phyloP scores from a whole-genome alignment of 352 stramenopile genomes.

The Globisporangium spiculum region DNA sequence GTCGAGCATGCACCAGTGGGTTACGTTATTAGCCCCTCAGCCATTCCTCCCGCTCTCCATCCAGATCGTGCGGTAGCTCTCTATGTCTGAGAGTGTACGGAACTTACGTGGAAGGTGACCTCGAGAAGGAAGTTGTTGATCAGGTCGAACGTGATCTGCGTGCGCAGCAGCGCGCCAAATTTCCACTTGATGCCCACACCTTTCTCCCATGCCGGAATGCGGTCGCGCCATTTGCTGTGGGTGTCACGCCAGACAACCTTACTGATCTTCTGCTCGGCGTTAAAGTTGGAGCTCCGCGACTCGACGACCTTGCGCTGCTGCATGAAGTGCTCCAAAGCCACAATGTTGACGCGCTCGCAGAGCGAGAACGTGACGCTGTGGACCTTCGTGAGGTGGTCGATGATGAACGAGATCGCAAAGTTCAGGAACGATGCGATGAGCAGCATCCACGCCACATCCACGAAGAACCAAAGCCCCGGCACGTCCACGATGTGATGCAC shows the following conservation, averaged over 20 bases:
- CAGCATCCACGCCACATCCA: conserved; percentile 49
- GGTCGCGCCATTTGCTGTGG: conserved; percentile 39
- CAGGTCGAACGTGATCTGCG: conserved; percentile 61
- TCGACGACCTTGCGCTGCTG: conserved; percentile 47
- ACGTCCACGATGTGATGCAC: conserved; percentile 35
- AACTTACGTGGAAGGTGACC: conserved; percentile 52
- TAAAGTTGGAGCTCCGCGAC: conserved; percentile 75
- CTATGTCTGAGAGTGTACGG: neutral
- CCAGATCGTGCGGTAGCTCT: neutral
- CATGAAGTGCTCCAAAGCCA: conserved; percentile 54
- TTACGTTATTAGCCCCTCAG: neutral
- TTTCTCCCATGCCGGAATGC: conserved; percentile 7
- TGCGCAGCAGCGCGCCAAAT: conserved; percentile 40
- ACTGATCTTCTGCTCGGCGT: conserved; percentile 77
- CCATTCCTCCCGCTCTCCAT: no score
- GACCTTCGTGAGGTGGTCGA: conserved; percentile 31
- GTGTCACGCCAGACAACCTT: conserved; percentile 90
- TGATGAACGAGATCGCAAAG: conserved; percentile 35
- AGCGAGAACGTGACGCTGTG: conserved; percentile 40
- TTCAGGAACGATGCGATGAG: conserved; percentile 35
- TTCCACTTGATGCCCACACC: conserved; percentile 31
- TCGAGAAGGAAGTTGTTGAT: conserved; percentile 50
- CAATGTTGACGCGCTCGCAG: conserved; percentile 50
- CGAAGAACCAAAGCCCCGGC: conserved; percentile 48
- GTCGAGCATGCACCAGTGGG: neutral